Evolutionary conservation across 176 grass and related monocot species (phyloP).

Genomic region (Tillandsia leiboldiana): DNA sequence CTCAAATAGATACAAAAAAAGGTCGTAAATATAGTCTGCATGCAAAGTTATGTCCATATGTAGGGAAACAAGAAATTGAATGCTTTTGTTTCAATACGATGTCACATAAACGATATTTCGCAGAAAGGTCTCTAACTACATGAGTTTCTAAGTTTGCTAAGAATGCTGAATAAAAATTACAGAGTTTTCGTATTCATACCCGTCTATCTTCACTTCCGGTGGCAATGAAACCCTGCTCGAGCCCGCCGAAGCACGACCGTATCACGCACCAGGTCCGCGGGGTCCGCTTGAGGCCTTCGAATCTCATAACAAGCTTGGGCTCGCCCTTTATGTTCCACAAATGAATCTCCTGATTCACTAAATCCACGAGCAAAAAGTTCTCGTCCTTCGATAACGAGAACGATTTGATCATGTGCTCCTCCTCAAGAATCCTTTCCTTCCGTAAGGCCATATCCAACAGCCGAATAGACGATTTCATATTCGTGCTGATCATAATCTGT

Average conservation of each 20-base stretch:
- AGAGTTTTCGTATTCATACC: constrained; percentile 23
- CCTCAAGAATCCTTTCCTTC: too few species aligned
- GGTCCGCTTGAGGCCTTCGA: constrained; percentile 60
- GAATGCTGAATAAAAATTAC: too few species aligned
- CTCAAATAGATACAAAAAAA: background rate
- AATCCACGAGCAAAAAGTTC: constrained; percentile 26
- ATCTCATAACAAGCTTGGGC: constrained; percentile 49
- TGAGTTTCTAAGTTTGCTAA: too few species aligned
- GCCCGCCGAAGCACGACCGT: constrained; percentile 94
- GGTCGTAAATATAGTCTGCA: background rate
- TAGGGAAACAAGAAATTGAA: too few species aligned
- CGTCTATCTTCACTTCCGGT: constrained; percentile 91
- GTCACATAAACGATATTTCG: too few species aligned
- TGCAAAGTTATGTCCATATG: background rate
- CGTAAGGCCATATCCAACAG: too few species aligned
- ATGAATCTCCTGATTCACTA: constrained; percentile 59
- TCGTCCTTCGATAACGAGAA: too few species aligned
- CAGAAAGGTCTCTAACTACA: too few species aligned
- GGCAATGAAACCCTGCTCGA: constrained; percentile 74
- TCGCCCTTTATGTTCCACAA: constrained; percentile 70
- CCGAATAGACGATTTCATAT: constrained; percentile 12
- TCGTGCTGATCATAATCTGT: constrained; percentile 5
- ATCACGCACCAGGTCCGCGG: constrained; percentile 57
- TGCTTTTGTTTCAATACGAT: too few species aligned
- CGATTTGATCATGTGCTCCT: too few species aligned